Base-by-base conservation (phyloP, 148 eudicot genomes). In the Heliosperma pusillum region DNA sequence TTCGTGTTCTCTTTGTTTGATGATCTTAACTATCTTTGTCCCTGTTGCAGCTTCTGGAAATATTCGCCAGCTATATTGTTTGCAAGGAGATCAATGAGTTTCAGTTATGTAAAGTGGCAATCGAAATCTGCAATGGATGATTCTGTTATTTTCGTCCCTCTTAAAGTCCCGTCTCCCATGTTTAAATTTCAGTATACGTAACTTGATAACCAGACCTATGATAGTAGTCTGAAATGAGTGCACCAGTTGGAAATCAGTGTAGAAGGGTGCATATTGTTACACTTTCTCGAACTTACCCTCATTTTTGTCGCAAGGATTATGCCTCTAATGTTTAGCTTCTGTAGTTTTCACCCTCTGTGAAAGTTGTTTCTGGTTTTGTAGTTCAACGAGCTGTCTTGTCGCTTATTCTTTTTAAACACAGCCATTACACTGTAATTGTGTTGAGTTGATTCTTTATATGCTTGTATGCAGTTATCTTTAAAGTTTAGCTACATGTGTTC, bases 281-380 rank as follows among this genome's bases (percentile, higher is more conserved):
- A 13, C 47, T 17, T 65, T 29, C 75, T 71, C n/a, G 36, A 80
- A 47, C 79, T 80, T 71, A 70, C 74, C 82, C 61, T 75, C 72
- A 66, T 58, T 71, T 58, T 69, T 73, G 11, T 26, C 30, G n/a
- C 25, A 66, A 66, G 50, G 70, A 66, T 33, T 30, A 65, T 40
- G 52, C 44, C 47, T 67, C 55, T 67, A 67, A 36, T 36, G 9
- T 36, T n/a, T 25, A 29, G 69, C 45, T 17, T 65, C 29, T 29
- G 29, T 17, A 24, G 15, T 21, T 4, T 67, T 33, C 9, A 36
- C 19, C 3, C 55, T 16, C 55, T 50, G 17, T 50, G 19, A 13
- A 50, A 50, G 55, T 50, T 17, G 10, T 12, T 50, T 13, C 55
- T 50, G 55, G 55, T 50, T 6, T 50, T 50, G 55, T 50, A 50